Evolutionary conservation across 2,329 filamentous ascomycete species (phyloP).

Genomic region (Davidsoniella neocaledoniae): DNA sequence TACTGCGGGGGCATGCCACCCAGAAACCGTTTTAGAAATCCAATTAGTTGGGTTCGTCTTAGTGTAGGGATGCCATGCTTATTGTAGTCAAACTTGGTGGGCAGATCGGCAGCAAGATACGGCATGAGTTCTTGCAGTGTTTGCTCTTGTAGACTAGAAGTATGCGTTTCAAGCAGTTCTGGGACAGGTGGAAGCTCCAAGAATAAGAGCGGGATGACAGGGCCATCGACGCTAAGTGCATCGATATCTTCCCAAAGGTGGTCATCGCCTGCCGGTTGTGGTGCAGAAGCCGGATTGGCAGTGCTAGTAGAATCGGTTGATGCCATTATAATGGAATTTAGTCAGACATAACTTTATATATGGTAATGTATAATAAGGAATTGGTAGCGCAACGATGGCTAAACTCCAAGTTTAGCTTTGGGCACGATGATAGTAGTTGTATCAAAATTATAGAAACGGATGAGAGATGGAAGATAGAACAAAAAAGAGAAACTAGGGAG

Average conservation of each 20-base stretch:
- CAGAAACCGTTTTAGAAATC: slow-evolving; percentile 44
- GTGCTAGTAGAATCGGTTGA: too few relatives aligned
- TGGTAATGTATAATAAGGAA: too few relatives aligned
- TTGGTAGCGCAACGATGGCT: too few relatives aligned
- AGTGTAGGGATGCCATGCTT: slow-evolving; percentile 57
- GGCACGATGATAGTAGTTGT: too few relatives aligned
- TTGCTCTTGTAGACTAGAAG: slow-evolving; percentile 49
- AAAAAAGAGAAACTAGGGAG: neutral
- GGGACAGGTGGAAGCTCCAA: slow-evolving; percentile 41
- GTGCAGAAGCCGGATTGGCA: neutral
- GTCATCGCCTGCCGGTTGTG: neutral
- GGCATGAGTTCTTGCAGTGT: slow-evolving; percentile 54
- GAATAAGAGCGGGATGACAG: slow-evolving; percentile 37
- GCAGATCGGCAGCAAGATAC: slow-evolving; percentile 33
- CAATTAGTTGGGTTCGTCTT: slow-evolving; percentile 43
- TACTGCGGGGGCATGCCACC: slow-evolving; percentile 51
- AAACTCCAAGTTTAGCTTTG: too few relatives aligned
- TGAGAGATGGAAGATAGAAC: too few relatives aligned
- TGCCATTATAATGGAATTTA: too few relatives aligned
- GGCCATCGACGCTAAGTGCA: neutral
- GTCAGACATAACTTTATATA: too few relatives aligned
- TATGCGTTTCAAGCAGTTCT: slow-evolving; percentile 50
- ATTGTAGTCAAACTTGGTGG: slow-evolving; percentile 42
- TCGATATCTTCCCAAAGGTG: slow-evolving; percentile 13
- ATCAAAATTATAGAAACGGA: too few relatives aligned